Evolutionary conservation across 371 early-diverging fungal species (phyloP), one percentile per base, ranked within the genome.

Genomic region (Fennellomyces sp.): DNA sequence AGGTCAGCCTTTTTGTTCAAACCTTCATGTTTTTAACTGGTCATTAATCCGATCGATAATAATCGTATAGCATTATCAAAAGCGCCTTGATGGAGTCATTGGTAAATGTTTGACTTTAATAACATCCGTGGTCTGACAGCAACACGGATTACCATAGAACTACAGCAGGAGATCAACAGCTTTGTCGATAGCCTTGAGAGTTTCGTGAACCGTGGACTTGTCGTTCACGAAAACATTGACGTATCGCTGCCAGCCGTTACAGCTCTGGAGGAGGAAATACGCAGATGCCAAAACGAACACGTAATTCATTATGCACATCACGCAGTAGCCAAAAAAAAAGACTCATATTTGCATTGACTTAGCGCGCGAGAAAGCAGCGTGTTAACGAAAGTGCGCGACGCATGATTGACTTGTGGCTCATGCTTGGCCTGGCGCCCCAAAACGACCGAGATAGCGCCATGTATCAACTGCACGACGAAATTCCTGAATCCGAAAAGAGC

Each of bases 281-380:
- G 55, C 47, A 72, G 73, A 35, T 72, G 73, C 28, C 67, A 73
- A 58, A 35, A 64, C 1, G 77, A 80, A 75, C 75, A 72, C 52
- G 72, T 65, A 61, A 49, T 64, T 36, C 5, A 15, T n/a, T n/a
- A n/a, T n/a, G n/a, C n/a, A n/a, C 15, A 47, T n/a, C 25, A 11
- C 29, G 11, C 26, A 35, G 36, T 29, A 53, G 6, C 23, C 15
- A 50, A 26, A 52, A 26, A 26, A n/a, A 31, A 12, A 47, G 6
- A 2, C 2, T 33, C 5, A 49, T 13, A 13, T 6, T 49, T 49
- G 5, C 5, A 4, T 3, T 23, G 4, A 23, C 45, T 11, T 45
- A 61, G 54, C 61, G 52, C 27, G 47, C 45, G 5, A 59, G 64
- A 35, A 55, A 42, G 21, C 48, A 55, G 8, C 52, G 36, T 27